Conservation (phyloP, 2,329 filamentous ascomycete species). For the Simplicillium sp. region DNA sequence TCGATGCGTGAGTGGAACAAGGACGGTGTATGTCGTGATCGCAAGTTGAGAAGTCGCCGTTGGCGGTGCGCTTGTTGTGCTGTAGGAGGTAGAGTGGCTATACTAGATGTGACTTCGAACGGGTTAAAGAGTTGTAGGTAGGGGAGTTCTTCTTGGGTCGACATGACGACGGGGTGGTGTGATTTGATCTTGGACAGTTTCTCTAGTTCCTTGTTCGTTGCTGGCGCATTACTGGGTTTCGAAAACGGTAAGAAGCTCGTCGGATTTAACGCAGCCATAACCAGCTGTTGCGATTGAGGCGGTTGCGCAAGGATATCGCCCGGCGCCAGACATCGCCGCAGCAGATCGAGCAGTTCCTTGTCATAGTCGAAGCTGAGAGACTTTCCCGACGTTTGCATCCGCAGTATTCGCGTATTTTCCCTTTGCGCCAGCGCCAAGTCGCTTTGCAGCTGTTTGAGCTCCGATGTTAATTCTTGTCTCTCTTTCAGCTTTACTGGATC, state of each 20-base stretch:
- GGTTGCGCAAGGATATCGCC: constrained; percentile 17
- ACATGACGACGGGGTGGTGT: constrained; percentile 55
- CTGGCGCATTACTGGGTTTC: constrained; percentile 18
- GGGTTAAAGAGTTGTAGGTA: constrained; percentile 65
- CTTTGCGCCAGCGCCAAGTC: constrained; percentile 47
- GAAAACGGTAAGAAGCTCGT: constrained; percentile 42
- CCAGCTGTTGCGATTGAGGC: constrained; percentile 27
- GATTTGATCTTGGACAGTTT: constrained; percentile 38
- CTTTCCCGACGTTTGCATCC: constrained; percentile 29
- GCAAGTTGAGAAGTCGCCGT: constrained; percentile 45
- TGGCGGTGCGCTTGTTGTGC: constrained; percentile 32
- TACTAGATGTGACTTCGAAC: constrained; percentile 48
- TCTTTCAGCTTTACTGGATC: constrained; percentile 41
- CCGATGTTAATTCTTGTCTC: constrained; percentile 41
- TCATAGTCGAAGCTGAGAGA: constrained; percentile 21
- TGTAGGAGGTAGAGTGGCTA: constrained; percentile 32
- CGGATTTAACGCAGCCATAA: constrained; percentile 40
- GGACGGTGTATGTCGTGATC: constrained; percentile 29
- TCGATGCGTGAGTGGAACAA: constrained; percentile 50
- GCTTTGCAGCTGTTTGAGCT: constrained; percentile 45
- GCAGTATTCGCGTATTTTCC: constrained; percentile 48
- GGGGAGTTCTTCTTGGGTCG: constrained; percentile 54
- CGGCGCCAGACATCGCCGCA: constrained; percentile 28
- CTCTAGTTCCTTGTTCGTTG: constrained; percentile 15
- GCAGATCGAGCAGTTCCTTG: constrained; percentile 27